Conservation (phyloP, 176 grass and related monocot genomes). For the Tillandsia fasciculata region DNA sequence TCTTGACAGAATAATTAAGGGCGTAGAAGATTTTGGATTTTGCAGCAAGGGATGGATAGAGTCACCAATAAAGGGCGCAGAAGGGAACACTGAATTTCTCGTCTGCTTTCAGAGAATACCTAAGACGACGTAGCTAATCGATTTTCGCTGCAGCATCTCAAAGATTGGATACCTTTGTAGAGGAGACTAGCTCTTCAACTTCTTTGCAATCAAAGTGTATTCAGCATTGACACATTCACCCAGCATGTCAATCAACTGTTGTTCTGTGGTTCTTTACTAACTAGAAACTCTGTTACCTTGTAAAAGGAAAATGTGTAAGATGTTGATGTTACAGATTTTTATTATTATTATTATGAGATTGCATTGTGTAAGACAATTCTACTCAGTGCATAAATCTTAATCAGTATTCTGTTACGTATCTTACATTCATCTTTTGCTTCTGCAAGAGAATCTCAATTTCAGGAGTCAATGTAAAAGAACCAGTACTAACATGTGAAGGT, state of each 20-base stretch:
- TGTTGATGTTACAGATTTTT: too few relatives aligned
- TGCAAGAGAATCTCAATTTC: too few relatives aligned
- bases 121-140: not conserved
- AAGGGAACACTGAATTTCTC: constrained; percentile 86
- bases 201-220: not conserved
- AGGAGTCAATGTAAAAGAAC: too few relatives aligned
- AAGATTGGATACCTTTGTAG: not conserved
- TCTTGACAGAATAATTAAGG: constrained; percentile 79
- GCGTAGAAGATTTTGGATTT: constrained; percentile 78
- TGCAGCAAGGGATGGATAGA: constrained; percentile 71
- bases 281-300: not conserved
- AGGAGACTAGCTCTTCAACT: not conserved
- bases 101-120: constrained; percentile 46
- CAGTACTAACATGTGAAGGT: too few relatives aligned
- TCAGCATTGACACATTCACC: not conserved
- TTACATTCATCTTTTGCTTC: too few relatives aligned
- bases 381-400: too few relatives aligned
- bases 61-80: constrained; percentile 77
- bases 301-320: not conserved
- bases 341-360: too few relatives aligned
- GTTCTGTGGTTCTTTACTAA: not conserved
- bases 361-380: too few relatives aligned
- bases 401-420: too few relatives aligned
- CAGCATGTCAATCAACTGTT: not conserved
- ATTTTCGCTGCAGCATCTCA: not conserved